Conservation (phyloP, 2,329 filamentous ascomycete genomes). For the Apiospora saccharicola region DNA sequence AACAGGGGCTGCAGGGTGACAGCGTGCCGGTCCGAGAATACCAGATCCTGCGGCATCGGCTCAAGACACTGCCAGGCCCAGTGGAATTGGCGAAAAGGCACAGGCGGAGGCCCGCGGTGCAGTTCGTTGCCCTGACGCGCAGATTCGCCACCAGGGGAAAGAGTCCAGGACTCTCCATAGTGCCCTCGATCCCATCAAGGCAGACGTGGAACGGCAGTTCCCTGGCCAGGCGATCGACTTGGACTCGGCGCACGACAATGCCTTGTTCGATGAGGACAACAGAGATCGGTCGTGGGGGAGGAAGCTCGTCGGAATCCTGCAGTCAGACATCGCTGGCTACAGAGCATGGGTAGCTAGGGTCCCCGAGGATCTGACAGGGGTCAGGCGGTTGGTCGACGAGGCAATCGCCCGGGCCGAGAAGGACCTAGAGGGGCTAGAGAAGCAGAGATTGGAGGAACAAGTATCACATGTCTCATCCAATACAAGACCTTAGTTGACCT, state of each 20-base stretch:
- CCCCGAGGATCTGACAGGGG: background rate
- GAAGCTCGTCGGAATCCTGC: background rate
- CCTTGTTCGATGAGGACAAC: background rate
- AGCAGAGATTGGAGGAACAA: too few relatives aligned
- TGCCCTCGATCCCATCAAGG: background rate
- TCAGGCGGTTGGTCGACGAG: background rate
- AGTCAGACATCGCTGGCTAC: background rate
- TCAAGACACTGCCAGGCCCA: too few relatives aligned
- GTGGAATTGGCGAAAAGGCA: too few relatives aligned
- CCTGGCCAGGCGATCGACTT: background rate
- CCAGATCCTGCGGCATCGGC: too few relatives aligned
- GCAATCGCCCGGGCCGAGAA: background rate
- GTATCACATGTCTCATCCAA: too few relatives aligned
- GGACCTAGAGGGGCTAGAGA: too few relatives aligned
- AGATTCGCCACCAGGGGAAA: background rate
- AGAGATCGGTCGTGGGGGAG: background rate
- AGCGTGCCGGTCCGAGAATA: too few relatives aligned
- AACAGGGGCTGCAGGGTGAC: too few relatives aligned
- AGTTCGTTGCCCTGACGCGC: too few relatives aligned
- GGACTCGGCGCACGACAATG: background rate
- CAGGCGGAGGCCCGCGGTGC: too few relatives aligned
- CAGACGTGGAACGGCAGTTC: background rate
- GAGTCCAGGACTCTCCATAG: background rate
- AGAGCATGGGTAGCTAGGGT: background rate
- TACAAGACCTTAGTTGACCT: too few relatives aligned